phyloP scores from a whole-genome alignment of 1,284 basidiomycete species.

The Leccinum griseonigrum region DNA sequence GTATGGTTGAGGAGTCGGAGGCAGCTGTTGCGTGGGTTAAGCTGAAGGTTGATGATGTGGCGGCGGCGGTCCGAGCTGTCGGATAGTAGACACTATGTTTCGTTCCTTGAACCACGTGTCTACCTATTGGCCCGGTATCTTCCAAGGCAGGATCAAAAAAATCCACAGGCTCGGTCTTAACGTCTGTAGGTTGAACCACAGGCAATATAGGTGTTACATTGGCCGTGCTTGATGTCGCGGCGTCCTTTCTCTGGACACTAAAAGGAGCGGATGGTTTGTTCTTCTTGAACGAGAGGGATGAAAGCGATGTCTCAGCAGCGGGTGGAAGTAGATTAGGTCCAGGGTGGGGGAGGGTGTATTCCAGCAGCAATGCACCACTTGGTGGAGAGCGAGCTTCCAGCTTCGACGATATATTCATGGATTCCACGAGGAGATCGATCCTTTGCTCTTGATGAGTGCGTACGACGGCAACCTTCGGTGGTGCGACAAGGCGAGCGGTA shows the following conservation, averaged over 20 bases:
- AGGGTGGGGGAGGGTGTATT: constrained; percentile 30
- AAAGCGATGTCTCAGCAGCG: constrained; percentile 25
- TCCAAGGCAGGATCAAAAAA: too few species aligned
- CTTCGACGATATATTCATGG: constrained; percentile 25
- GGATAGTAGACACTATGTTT: too few species aligned
- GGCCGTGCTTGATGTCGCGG: neutral
- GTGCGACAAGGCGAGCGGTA: constrained; percentile 7
- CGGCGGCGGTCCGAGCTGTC: neutral
- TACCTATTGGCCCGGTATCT: too few species aligned
- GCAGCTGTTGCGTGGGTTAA: constrained; percentile 8
- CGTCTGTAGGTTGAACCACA: constrained; percentile 1
- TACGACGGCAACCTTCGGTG: constrained; percentile 15
- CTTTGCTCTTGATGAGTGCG: constrained; percentile 34
- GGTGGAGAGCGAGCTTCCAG: constrained; percentile 42
- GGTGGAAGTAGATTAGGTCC: constrained; percentile 30
- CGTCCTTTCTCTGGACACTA: constrained; percentile 13
- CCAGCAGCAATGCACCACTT: constrained; percentile 47
- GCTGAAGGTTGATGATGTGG: constrained; percentile 8
- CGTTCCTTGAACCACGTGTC: too few species aligned
- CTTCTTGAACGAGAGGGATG: constrained; percentile 46
- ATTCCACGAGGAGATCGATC: constrained; percentile 28
- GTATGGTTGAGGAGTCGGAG: constrained; percentile 21
- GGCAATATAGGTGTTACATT: constrained; percentile 13
- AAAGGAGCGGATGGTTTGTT: constrained; percentile 21
- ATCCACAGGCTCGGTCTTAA: neutral